Evolutionary conservation across 2,329 filamentous ascomycete genomes (phyloP).

Genomic region (Lachnellula willkommii): DNA sequence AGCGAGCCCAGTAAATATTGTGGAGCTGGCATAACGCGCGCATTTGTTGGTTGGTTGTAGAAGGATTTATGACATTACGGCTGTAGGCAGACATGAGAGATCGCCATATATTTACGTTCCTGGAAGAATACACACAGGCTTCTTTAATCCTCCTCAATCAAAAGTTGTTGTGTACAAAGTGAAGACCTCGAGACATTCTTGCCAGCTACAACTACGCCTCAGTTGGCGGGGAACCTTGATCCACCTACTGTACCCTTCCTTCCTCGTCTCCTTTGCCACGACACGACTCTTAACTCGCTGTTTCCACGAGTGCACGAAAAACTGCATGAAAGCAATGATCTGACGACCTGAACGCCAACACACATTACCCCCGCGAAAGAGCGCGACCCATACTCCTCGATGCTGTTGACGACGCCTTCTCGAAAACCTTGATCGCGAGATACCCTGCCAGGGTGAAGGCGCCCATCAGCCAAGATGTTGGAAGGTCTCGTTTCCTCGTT

Average conservation of each 20-base stretch:
- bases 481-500: conserved; percentile 94
- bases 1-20: background rate
- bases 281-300: background rate
- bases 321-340: background rate
- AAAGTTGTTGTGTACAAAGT: background rate
- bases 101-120: too few relatives aligned
- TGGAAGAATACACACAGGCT: too few relatives aligned
- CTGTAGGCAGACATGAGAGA: too few relatives aligned
- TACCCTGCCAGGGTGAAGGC: conserved; percentile 70
- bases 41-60: too few relatives aligned
- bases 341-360: conserved; percentile 11
- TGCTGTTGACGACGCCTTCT: conserved; percentile 18
- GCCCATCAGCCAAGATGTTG: conserved; percentile 67
- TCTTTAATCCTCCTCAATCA: background rate
- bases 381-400: background rate
- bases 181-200: background rate
- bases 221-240: conserved; percentile 12
- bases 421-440: conserved; percentile 11
- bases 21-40: too few relatives aligned
- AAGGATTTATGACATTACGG: too few relatives aligned
- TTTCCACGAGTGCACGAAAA: background rate
- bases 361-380: conserved; percentile 1
- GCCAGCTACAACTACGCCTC: background rate
- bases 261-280: background rate
- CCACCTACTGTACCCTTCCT: conserved; percentile 1